Base-by-base conservation (phyloP, 169 alveolate species). In the Plasmodium ovale region DNA sequence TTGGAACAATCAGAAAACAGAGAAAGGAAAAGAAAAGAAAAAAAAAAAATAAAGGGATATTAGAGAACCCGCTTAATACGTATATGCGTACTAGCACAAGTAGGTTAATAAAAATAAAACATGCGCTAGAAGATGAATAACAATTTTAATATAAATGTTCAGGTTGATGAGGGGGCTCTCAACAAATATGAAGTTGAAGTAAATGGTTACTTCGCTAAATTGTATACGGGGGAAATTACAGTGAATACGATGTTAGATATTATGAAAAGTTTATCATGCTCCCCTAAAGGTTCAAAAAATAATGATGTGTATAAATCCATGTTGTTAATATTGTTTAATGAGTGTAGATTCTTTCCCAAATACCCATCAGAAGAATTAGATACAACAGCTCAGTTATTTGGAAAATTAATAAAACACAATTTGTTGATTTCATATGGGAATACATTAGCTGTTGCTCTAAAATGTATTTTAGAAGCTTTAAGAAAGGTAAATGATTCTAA, bases 291-390 rank as follows among this genome's bases (percentile, higher is more conserved):
- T 16, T 94, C 96, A n/a, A 60, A 92, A 37, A 92, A 94, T 71
- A 62, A 73, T 72, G 92, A 91, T 25, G 88, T 89, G 23, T 94
- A 90, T 91, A 90, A 92, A 90, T 79, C 94, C 19, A 94, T 94
- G 95, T 92, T 95, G 37, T 89, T 94, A 64, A 94, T 95, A 10
- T 35, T 95, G 53, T 94, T 95, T 69, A 94, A 92, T 92, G 97
- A 95, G 87, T 95, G 97, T 73, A 88, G 95, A 53, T 95, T 94
- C 64, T 95, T 92, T 92, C 97, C 97, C 5, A 95, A 95, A 62
- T 95, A 95, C 69, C 97, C 97, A 2, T 58, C 77, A 27, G 95
- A 91, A 77, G 97, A 95, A 72, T 92, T 95, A 74, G 94, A 94
- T 29, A 91, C 89, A 25, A 95, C 97, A 29, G 97, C 97, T 23